Evolutionary conservation across 176 grass and related monocot species (phyloP), one percentile per base, ranked within the genome.

Genomic region (sorghum (Sorghum bicolor)): DNA sequence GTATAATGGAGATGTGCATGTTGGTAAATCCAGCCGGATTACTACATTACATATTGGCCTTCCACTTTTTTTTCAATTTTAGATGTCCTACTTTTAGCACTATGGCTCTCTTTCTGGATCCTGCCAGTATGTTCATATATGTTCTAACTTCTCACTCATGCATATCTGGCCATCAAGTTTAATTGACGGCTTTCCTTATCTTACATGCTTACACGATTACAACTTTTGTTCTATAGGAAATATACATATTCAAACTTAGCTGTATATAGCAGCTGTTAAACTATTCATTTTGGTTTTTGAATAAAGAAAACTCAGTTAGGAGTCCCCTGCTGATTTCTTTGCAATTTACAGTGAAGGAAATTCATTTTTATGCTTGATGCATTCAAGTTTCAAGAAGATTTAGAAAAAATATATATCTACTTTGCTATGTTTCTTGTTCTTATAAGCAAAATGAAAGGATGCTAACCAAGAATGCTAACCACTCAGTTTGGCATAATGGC

Each of bases 201-300:
- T 44, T 64, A 66, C 30, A 67, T 80, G 24, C 24, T 80, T 81
- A 8, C 28, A 68, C 26, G 39, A 26, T 41, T 61, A 15, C 37
- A 48, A 15, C 20, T 75, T 17, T 64, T 64, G 8, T 62, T 67
- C 8, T 60, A 68, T 44, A 28, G 28, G 36, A 58, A 61, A 71
- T 40, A 17, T n/a, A 20, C 10, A 47, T 67, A 22, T 64, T 57
- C 60, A 20, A 40, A 50, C 29, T 17, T 55, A 10, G 22, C 66
- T 74, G 44, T 26, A 78, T 58, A 72, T 44, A 74, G 67, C 53
- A 72, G 32, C n/a, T n/a, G n/a, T n/a, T n/a, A n/a, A n/a, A n/a
- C n/a, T n/a, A n/a, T n/a, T n/a, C n/a, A n/a, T n/a, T n/a, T n/a
- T n/a, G n/a, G n/a, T n/a, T n/a, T n/a, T n/a, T n/a, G n/a, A n/a